A percentile compares a stretch with the other conserved stretches of the same genome.
phyloP scores from a whole-genome alignment of 164 flowering plant genomes.

The Pachysandra terminalis region DNA sequence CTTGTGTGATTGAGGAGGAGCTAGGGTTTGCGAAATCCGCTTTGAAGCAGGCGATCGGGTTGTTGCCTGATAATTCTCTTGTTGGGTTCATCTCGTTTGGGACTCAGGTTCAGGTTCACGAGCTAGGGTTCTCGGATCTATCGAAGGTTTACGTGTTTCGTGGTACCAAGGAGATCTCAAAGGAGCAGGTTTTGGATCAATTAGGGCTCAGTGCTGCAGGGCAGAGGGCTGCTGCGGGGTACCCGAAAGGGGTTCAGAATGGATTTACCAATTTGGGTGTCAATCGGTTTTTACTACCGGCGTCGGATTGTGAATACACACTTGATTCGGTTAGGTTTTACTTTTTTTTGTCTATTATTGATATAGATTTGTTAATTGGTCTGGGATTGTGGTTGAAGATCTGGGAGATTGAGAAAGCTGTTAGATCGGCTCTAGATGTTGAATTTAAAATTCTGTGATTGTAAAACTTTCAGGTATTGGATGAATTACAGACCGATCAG shows the following conservation, averaged over 20 bases:
- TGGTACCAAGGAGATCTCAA: conserved; percentile 72
- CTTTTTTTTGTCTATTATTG: neutral
- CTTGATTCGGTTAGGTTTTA: conserved; percentile 56
- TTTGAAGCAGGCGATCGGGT: conserved; percentile 62
- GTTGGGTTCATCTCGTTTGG: conserved; percentile 90
- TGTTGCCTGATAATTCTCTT: conserved; percentile 80
- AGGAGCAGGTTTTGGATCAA: conserved; percentile 93
- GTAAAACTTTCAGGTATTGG: conserved; percentile 54
- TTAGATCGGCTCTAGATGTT: neutral
- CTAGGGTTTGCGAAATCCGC: conserved; percentile 72
- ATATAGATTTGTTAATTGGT: neutral
- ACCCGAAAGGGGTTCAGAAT: conserved; percentile 33
- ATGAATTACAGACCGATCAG: conserved; percentile 84
- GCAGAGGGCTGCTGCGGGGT: conserved; percentile 33
- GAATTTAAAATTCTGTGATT: neutral
- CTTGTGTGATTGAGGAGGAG: conserved; percentile 90
- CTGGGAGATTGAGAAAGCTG: neutral
- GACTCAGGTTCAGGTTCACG: conserved; percentile 96
- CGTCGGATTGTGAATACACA: conserved; percentile 81
- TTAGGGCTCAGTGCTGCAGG: conserved; percentile 50
- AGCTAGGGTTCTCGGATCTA: conserved; percentile 83
- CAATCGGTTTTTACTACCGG: conserved; percentile 73
- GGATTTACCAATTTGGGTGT: conserved; percentile 40
- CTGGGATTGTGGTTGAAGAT: neutral
- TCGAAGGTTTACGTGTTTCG: conserved; percentile 82